Evolutionary conservation across 179 eudicot species (phyloP).

Genomic region (Beta corolliflora): DNA sequence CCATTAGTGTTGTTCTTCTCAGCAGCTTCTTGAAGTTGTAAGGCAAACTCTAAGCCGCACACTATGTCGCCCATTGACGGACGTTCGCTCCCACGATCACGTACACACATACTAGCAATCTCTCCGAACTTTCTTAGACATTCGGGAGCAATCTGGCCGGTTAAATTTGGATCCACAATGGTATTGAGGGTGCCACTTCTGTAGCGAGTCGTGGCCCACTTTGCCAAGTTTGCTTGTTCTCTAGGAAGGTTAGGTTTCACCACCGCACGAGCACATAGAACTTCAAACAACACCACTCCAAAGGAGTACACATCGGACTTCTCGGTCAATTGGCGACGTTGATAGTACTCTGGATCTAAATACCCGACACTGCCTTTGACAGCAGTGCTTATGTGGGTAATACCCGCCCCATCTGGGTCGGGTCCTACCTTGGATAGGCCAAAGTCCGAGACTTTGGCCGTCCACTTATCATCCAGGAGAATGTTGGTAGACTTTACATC

Average conservation of each 20-base stretch:
- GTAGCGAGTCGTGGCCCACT: slow-evolving; percentile 31
- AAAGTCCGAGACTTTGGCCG: slow-evolving; percentile 44
- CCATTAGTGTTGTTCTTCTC: slow-evolving; percentile 11
- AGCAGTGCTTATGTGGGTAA: slow-evolving; percentile 37
- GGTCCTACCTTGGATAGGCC: slow-evolving; percentile 46
- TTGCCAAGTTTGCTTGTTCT: slow-evolving; percentile 37
- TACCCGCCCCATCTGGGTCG: background rate
- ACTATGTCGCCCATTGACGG: slow-evolving; percentile 47
- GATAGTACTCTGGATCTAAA: slow-evolving; percentile 37
- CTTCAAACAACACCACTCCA: slow-evolving; percentile 46
- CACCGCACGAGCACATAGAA: slow-evolving; percentile 35
- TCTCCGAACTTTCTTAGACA: slow-evolving; percentile 38
- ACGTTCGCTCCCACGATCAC: slow-evolving; percentile 31
- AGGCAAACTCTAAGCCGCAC: slow-evolving; percentile 43
- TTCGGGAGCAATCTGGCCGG: slow-evolving; percentile 42
- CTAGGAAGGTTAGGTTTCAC: slow-evolving; percentile 21
- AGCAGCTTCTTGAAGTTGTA: slow-evolving; percentile 29
- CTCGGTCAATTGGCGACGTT: slow-evolving; percentile 21
- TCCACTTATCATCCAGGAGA: slow-evolving; percentile 37
- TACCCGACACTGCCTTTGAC: slow-evolving; percentile 42
- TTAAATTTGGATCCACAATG: slow-evolving; percentile 37
- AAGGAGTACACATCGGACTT: slow-evolving; percentile 46
- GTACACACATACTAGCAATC: slow-evolving; percentile 37
- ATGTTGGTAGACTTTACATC: slow-evolving; percentile 47
- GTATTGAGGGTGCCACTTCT: slow-evolving; percentile 31